Base-by-base conservation (phyloP, 345 rosid genomes). In the Salix udensis region DNA sequence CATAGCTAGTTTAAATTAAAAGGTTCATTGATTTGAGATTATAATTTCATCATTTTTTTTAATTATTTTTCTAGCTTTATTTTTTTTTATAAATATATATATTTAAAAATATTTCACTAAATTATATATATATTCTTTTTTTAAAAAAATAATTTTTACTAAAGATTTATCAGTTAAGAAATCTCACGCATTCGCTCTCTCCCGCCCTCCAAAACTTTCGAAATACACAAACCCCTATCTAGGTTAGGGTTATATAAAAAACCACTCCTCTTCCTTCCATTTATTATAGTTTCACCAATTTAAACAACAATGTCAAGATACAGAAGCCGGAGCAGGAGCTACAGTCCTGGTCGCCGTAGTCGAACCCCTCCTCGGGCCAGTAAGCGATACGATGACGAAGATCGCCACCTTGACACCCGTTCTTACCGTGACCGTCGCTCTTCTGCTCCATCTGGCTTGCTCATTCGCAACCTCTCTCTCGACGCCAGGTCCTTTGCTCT, bases 401-500 rank as follows among this genome's bases (percentile, higher is more conserved):
- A 78, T 12, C 79, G 65, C 36, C 79, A 72, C 52, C 44, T 84
- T 34, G 88, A 85, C 73, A 75, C 84, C 68, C 83, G 84, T n/a
- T 89, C 91, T 77, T 75, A 85, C 77, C 80, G 96, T 0, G 96
- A 89, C 84, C 94, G 89, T 68, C 94, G 93, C 30, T 92, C 95
- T 4, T 88, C 94, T 44, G 90, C 87, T 68, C 97, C 97, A n/a
- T 90, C 97, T 18, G 98, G 97, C 73, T 86, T 94, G 76, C 97
- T 94, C 79, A 82, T 92, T 77, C 97, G 97, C 73, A 94, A 94
- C 78, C 98, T 94, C 31, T 97, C 98, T 67, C 97, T 92, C 60
- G 92, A 92, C 70, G 92, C 95, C 23, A 92, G 97, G 98, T 94
- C 64, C 55, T 40, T n/a, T 24, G 71, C 62, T 55, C 62, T 68